These are phyloP conservation scores for Ascomycota sp. DNA, from an alignment of 2,329 filamentous ascomycete genomes.

Conservation along the genomic window DNA sequence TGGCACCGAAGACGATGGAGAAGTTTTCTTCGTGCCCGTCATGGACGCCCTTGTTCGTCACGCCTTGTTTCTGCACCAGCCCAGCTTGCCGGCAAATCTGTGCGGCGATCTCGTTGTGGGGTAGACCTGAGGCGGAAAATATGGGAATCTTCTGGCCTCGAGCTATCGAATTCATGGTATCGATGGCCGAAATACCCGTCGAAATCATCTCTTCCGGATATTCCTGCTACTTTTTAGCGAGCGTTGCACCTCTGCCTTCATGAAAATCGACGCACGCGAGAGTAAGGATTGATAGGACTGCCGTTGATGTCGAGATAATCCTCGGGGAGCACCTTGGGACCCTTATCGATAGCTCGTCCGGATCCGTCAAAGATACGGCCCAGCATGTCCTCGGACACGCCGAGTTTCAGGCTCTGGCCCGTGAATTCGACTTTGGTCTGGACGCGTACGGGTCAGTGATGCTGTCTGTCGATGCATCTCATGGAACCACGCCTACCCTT, in stretches of 20 bases:
- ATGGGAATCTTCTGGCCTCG: slow-evolving; percentile 99
- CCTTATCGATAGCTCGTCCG: slow-evolving; percentile 94
- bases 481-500: slow-evolving; percentile 39
- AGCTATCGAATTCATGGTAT: slow-evolving; percentile 94
- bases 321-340: slow-evolving; percentile 90
- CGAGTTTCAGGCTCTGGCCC: slow-evolving; percentile 89
- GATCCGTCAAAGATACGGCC: slow-evolving; percentile 97
- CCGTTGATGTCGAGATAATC: slow-evolving; percentile 99
- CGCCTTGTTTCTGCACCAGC: slow-evolving; percentile 56
- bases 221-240: slow-evolving; percentile 31
- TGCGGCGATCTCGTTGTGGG: slow-evolving; percentile 97
- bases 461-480: background rate
- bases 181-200: slow-evolving; percentile 95
- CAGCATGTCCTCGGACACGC: slow-evolving; percentile 98
- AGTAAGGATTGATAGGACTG: slow-evolving; percentile 94
- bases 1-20: slow-evolving; percentile 96
- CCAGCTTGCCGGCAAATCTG: slow-evolving; percentile 96
- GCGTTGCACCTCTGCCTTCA: background rate
- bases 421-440: slow-evolving; percentile 95
- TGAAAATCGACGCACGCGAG: slow-evolving; percentile 39
- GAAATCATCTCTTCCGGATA: slow-evolving; percentile 99
- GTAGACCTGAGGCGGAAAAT: slow-evolving; percentile 92
- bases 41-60: slow-evolving; percentile 80
- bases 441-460: slow-evolving; percentile 5
- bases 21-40: slow-evolving; percentile 98